These are phyloP conservation scores for Trichosporon asahii DNA, from an alignment of 1,284 basidiomycete species.

Conservation along the genomic window DNA sequence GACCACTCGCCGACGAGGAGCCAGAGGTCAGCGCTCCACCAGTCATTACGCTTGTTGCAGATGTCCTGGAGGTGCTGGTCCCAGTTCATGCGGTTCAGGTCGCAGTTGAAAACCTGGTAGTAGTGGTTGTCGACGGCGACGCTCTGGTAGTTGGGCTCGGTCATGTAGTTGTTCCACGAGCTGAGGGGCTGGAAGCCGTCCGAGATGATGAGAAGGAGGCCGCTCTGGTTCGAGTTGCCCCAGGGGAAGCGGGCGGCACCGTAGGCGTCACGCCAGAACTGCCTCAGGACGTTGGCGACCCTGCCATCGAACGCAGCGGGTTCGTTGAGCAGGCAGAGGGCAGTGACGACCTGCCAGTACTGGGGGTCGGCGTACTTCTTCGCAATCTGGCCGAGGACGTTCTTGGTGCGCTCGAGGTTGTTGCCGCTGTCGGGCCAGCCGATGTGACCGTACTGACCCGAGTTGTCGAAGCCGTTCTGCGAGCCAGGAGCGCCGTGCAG, in stretches of 20 bases:
- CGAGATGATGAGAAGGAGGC: slow-evolving; percentile 62
- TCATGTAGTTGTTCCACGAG: slow-evolving; percentile 70
- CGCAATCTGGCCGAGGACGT: slow-evolving; percentile 39
- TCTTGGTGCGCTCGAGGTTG: slow-evolving; percentile 50
- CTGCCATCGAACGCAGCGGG: slow-evolving; percentile 68
- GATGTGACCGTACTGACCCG: slow-evolving; percentile 57
- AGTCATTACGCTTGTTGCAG: slow-evolving; percentile 57
- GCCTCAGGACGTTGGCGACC: slow-evolving; percentile 57
- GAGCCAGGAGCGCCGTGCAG: slow-evolving; percentile 76
- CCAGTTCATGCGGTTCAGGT: slow-evolving; percentile 58
- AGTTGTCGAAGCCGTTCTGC: slow-evolving; percentile 78
- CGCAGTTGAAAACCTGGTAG: slow-evolving; percentile 72
- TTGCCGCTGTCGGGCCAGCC: background rate
- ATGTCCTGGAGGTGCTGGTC: slow-evolving; percentile 63
- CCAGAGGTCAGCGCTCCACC: slow-evolving; percentile 63
- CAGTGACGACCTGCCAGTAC: slow-evolving; percentile 62
- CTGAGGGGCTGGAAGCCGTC: slow-evolving; percentile 79
- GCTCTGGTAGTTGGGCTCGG: slow-evolving; percentile 56
- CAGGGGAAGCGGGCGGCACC: slow-evolving; percentile 71
- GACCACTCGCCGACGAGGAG: slow-evolving; percentile 77
- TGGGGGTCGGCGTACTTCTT: slow-evolving; percentile 17
- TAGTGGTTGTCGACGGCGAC: slow-evolving; percentile 81
- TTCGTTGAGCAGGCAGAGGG: slow-evolving; percentile 58
- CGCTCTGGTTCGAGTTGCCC: slow-evolving; percentile 38
- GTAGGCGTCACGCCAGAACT: slow-evolving; percentile 62